A percentile compares a stretch with the other conserved stretches of the same genome.
Conservation (phyloP, 345 rosid genomes). For the Murraya paniculata region DNA sequence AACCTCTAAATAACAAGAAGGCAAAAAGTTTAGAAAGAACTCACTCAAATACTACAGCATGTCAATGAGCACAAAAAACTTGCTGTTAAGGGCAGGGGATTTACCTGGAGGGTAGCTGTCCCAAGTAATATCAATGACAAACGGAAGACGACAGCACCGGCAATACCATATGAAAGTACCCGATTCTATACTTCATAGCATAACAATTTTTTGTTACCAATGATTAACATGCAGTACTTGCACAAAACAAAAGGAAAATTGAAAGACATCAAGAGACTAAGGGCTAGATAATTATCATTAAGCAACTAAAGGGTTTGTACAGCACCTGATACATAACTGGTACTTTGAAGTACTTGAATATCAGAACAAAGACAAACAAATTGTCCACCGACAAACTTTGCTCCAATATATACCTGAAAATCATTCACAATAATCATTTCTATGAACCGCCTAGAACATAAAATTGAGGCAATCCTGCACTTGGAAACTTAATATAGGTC, state of each 20-base stretch:
- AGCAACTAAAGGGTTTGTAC: constrained; percentile 12
- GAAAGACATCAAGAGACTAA: constrained; percentile 2
- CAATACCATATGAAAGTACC: constrained; percentile 88
- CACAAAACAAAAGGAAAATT: not conserved
- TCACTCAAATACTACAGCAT: constrained; percentile 2
- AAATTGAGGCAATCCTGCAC: not conserved
- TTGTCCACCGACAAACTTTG: constrained; percentile 98
- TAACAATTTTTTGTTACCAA: constrained; percentile 12
- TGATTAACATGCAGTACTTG: constrained; percentile 6
- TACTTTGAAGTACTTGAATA: constrained; percentile 94
- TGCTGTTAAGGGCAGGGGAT: not conserved
- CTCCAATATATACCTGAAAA: constrained; percentile 87
- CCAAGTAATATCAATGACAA: constrained; percentile 76
- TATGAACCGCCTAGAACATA: not conserved
- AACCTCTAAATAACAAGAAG: constrained; percentile 51
- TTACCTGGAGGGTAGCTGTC: constrained; percentile 90
- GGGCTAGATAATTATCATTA: not conserved
- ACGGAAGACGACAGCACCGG: constrained; percentile 86
- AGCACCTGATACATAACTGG: constrained; percentile 83
- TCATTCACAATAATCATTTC: constrained; percentile 10
- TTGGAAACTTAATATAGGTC: not conserved
- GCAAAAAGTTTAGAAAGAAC: constrained; percentile 12
- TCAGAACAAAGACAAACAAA: constrained; percentile 85
- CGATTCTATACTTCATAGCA: constrained; percentile 51
- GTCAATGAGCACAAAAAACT: not conserved